Evolutionary conservation across 306 rosid genomes (phyloP), one percentile per base, ranked within the genome.

Genomic region (Castanea mollissima): DNA sequence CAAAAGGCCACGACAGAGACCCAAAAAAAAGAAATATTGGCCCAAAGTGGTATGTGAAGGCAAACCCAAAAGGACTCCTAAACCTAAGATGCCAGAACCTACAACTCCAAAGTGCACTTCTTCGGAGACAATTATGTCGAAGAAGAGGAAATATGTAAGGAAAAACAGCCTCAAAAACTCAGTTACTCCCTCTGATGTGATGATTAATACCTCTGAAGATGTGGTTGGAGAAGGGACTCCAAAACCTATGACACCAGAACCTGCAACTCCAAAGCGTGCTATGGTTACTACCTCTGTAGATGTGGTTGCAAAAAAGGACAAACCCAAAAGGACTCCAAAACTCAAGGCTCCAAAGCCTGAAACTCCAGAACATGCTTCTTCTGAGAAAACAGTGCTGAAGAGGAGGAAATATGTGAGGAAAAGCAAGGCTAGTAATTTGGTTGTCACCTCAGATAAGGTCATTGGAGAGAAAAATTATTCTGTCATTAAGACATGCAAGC

Each of bases 21-120:
- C n/a, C 0, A 79, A 41, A 62, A 85, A 71, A 71, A 91, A 76
- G 77, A 23, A 25, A 13, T 79, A 80, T 57, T 9, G 87, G 54
- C 88, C 92, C 14, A 87, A 83, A 32, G 82, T 88, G 59, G 15
- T 67, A 15, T 75, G 78, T 14, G 69, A 78, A 65, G 44, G 67
- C n/a, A 81, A 57, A 59, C 77, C 72, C 9, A 76, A 5, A 57
- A 60, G 29, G 32, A n/a, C 56, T 51, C 0, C 15, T 62, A 46
- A 58, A 57, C 57, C 23, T 2, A 35, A 27, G 14, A 62, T 60
- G 2, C 62, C 74, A 55, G 63, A 62, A 67, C 46, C 80, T 62
- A 20, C 72, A 46, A 70, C 20, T 14, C 41, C 41, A 63, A 29
- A 29, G 69, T 18, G 68, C 15, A 31, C 29, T 20, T 38, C 62